Conservation (phyloP, 371 early-diverging fungal species). For the Lichtheimia corymbifera region DNA sequence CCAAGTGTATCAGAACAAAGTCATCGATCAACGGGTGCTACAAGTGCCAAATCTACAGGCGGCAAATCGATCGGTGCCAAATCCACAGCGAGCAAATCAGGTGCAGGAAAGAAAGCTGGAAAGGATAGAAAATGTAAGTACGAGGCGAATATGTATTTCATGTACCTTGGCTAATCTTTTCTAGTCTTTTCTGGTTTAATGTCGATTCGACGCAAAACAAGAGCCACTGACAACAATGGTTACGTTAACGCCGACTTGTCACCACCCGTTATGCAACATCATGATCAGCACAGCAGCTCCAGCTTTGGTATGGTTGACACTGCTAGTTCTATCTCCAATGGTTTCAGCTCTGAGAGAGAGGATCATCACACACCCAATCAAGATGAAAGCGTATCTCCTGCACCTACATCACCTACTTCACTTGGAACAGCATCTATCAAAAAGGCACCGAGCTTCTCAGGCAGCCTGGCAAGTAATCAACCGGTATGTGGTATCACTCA, state of each 20-base stretch:
- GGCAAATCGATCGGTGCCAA: neutral
- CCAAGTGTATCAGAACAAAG: constrained; percentile 22
- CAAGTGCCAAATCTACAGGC: constrained; percentile 2
- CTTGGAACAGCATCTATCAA: constrained; percentile 15
- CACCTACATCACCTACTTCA: constrained; percentile 23
- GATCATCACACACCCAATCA: constrained; percentile 4
- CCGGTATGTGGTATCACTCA: constrained; percentile 12
- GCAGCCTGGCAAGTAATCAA: constrained; percentile 24
- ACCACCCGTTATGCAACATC: constrained; percentile 13
- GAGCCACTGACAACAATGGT: constrained; percentile 15
- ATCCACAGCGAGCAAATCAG: neutral
- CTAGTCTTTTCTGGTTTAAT: constrained; percentile 33
- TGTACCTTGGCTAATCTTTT: neutral
- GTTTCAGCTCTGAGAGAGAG: constrained; percentile 3
- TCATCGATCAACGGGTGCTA: neutral
- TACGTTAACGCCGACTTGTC: constrained; percentile 19
- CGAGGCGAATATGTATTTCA: too few species aligned
- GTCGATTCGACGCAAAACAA: constrained; percentile 41
- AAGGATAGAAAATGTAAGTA: constrained; percentile 23
- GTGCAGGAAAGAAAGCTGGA: constrained; percentile 9
- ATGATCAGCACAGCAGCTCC: constrained; percentile 14
- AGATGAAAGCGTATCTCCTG: constrained; percentile 12
- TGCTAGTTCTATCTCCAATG: constrained; percentile 11
- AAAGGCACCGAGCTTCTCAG: constrained; percentile 35
- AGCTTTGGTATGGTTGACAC: constrained; percentile 12